Evolutionary conservation across 257 asterid species (phyloP).

Genomic region (Paraleonurus japonicus): DNA sequence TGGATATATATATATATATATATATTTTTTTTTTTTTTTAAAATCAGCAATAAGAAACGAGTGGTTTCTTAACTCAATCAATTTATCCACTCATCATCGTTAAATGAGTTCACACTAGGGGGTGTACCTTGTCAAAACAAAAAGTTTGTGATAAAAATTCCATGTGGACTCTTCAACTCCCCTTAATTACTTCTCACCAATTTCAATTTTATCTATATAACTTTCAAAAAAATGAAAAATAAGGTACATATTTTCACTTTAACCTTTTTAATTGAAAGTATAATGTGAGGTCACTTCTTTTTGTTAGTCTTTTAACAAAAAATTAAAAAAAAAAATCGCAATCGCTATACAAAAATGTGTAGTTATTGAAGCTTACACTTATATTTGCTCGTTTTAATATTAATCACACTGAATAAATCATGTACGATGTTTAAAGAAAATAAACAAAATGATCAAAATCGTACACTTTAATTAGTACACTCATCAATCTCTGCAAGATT

Average conservation of each 20-base stretch:
- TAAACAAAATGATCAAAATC: no score
- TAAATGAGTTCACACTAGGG: neutral
- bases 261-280: no score
- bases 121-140: neutral
- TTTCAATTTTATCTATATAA: neutral
- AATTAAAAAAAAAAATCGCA: no score
- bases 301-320: neutral
- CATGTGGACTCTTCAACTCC: neutral
- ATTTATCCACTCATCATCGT: neutral
- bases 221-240: no score
- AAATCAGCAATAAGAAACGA: neutral
- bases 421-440: no score
- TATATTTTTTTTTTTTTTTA: no score
- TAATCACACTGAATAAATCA: neutral
- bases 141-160: neutral
- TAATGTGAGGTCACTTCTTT: neutral
- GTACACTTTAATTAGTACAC: no score
- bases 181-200: neutral
- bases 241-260: no score
- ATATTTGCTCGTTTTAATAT: no score
- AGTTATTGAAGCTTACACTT: neutral
- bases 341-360: no score
- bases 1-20: no score
- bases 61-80: neutral
- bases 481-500: no score